phyloP scores from a whole-genome alignment of 116 monocot species.

The Iris pallida region DNA sequence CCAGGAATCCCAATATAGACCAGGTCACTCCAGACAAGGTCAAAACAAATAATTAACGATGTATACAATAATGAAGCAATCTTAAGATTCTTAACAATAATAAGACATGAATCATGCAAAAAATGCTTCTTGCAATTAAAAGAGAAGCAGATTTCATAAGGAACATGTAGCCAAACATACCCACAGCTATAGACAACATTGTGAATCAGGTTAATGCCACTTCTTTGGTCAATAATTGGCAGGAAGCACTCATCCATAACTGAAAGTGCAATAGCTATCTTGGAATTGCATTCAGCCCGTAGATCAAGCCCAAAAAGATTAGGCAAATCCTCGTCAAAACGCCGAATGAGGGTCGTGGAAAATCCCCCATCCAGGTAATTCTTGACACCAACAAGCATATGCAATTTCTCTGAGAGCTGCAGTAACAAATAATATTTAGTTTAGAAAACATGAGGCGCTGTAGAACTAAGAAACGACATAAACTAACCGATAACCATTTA shows the following conservation, averaged over 20 bases:
- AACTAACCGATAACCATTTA: too few relatives aligned
- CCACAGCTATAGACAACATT: conserved; percentile 67
- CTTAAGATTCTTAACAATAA: too few relatives aligned
- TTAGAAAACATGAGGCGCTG: neutral
- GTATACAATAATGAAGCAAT: too few relatives aligned
- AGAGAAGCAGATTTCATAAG: neutral
- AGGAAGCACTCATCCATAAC: conserved; percentile 84
- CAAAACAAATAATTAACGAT: too few relatives aligned
- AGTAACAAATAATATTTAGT: conserved; percentile 9
- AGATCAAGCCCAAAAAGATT: conserved; percentile 19
- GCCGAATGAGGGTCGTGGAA: conserved; percentile 58
- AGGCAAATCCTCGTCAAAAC: conserved; percentile 37
- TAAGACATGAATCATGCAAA: too few relatives aligned
- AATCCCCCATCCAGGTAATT: conserved; percentile 59
- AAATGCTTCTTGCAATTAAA: neutral
- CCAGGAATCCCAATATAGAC: too few relatives aligned
- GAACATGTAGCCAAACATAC: conserved; percentile 27
- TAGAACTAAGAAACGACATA: neutral
- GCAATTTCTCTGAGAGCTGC: conserved; percentile 52
- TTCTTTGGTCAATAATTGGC: conserved; percentile 64
- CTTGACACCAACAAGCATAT: conserved; percentile 55
- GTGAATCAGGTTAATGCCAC: conserved; percentile 67
- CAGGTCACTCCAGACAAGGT: too few relatives aligned
- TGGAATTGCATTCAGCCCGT: conserved; percentile 62
- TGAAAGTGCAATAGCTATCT: conserved; percentile 54